Conservation (phyloP, 306 rosid species). For the Malus sieversii region DNA sequence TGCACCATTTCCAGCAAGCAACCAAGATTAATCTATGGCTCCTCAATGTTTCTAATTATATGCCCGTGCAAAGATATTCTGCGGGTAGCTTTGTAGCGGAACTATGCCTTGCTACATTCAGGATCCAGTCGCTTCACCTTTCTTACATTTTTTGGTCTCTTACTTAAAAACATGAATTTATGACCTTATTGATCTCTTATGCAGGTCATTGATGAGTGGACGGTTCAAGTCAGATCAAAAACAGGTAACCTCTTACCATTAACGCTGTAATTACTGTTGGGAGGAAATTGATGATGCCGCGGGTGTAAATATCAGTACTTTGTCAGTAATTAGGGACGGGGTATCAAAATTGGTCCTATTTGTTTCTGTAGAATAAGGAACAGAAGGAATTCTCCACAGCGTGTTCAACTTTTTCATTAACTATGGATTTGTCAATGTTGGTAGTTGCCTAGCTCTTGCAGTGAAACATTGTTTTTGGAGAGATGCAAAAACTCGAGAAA, state of each 20-base stretch:
- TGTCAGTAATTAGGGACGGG: not conserved
- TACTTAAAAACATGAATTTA: not conserved
- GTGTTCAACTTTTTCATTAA: too few relatives aligned
- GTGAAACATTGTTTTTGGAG: not conserved
- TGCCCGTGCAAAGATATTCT: slow-evolving; percentile 11
- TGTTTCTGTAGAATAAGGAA: not conserved
- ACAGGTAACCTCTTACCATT: slow-evolving; percentile 37
- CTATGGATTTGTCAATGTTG: not conserved
- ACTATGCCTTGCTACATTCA: slow-evolving; percentile 10
- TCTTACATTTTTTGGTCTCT: not conserved
- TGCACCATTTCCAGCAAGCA: slow-evolving; percentile 59
- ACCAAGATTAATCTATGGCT: slow-evolving; percentile 30
- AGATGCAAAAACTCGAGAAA: not conserved
- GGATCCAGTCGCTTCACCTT: not conserved
- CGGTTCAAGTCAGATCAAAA: slow-evolving; percentile 65
- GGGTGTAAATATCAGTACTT: not conserved
- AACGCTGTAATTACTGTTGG: not conserved
- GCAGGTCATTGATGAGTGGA: slow-evolving; percentile 91
- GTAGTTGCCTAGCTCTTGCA: not conserved
- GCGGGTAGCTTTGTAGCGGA: slow-evolving; percentile 20
- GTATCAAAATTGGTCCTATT: not conserved
- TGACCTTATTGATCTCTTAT: slow-evolving; percentile 2
- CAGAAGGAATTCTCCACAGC: not conserved
- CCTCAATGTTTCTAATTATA: slow-evolving; percentile 16
- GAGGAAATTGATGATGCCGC: not conserved